Evolutionary conservation across 2,329 filamentous ascomycete species (phyloP), one percentile per base, ranked within the genome.

Genomic region (Colletotrichum spaethianum): DNA sequence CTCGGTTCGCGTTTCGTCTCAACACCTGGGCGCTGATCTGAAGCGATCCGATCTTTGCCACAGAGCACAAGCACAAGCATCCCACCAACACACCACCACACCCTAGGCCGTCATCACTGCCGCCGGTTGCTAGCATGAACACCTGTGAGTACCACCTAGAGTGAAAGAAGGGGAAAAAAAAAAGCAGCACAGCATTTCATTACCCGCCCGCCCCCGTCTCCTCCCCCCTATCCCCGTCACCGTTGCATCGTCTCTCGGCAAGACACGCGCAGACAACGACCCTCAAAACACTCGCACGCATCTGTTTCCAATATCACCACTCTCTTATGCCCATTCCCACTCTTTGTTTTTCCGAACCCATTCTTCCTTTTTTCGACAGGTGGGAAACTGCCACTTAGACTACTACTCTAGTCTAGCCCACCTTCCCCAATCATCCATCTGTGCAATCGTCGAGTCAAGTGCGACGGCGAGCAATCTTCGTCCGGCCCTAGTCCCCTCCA

Each of bases 1-100:
- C 70, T 72, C 70, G 70, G 70, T 72, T 72, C 70, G 65, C 60
- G 70, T 72, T 72, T 72, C 70, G 70, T 72, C 70, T 72, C 65
- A 72, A 40, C 53, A 46, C 36, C 56, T 53, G 38, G 57, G 44
- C 44, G 65, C 53, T 69, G 65, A 53, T 69, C 65, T 69, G 70
- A 72, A 70, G 70, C 70, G 60, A 70, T 70, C 65, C 26, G 38
- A 72, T 70, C 60, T 72, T 68, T 60, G 65, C 59, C 60, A 63
- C 65, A 48, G 18, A 70, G 53, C 70, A 64, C 59, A 69, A 28
- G 59, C 60, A 26, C 70, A 31, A 64, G 50, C 61, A 64, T 38
- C 50, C 33, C 36, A 33, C 36, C 61, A 63, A 55, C 46, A 42
- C 46, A n/a, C 46, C 31, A 42, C 31, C 38, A 64, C 46, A 11